These are phyloP conservation scores for Eragrostis curvula DNA, from an alignment of 176 grass and related monocot species.

Conservation along the genomic window DNA sequence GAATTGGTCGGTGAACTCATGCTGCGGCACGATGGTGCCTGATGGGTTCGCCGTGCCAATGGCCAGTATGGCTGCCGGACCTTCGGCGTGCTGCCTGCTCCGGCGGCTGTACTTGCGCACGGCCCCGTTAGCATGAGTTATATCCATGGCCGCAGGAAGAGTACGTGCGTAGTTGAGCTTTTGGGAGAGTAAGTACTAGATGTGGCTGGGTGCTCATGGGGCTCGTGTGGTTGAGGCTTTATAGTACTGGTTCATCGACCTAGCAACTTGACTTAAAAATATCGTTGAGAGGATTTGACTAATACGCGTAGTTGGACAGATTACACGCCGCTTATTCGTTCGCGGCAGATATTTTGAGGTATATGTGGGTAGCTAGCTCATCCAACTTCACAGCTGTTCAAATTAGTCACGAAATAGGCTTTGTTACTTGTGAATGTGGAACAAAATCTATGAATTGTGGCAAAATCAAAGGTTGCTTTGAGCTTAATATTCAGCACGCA, in stretches of 20 bases:
- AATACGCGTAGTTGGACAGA: too few relatives aligned
- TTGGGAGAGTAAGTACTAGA: neutral
- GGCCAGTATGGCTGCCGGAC: constrained; percentile 54
- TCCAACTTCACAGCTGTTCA: too few relatives aligned
- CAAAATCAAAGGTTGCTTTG: too few relatives aligned
- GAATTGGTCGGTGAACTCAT: constrained; percentile 58
- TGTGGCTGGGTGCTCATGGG: neutral
- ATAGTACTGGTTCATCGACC: neutral
- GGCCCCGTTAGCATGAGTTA: neutral
- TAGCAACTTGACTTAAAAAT: neutral
- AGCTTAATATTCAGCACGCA: too few relatives aligned
- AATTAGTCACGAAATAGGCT: too few relatives aligned
- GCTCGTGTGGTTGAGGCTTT: neutral
- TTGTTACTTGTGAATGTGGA: too few relatives aligned
- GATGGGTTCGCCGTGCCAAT: constrained; percentile 63
- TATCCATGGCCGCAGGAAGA: neutral
- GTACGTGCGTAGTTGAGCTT: neutral
- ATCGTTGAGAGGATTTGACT: too few relatives aligned
- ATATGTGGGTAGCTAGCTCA: too few relatives aligned
- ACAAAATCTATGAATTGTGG: too few relatives aligned
- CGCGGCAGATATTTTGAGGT: too few relatives aligned
- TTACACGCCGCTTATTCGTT: too few relatives aligned
- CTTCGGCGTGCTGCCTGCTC: constrained; percentile 35
- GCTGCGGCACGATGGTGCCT: constrained; percentile 39
- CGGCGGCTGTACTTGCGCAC: neutral